Base-by-base conservation (phyloP, 2,329 filamentous ascomycete species). In the Penicillium sp. region DNA sequence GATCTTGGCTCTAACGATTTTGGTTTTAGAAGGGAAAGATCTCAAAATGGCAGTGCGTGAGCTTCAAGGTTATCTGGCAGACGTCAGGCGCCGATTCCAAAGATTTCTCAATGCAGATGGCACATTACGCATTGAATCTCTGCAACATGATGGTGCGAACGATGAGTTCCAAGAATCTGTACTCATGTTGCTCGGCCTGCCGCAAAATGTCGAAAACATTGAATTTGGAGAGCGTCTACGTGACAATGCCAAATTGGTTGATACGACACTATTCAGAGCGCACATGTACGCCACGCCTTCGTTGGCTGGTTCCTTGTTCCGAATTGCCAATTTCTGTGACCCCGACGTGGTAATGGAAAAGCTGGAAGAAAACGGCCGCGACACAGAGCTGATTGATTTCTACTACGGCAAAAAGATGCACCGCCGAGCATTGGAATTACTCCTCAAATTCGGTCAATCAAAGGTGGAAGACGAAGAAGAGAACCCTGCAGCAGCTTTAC, bases 301-400 rank as follows among this genome's bases (percentile, higher is more conserved):
- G 5, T 79, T 99, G 11, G 91, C 91, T 3, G 89, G 90, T 1
- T 90, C 92, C 0, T 81, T 99, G 0, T 97, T 99, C 76, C 91
- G 94, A 23, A 90, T 97, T 52, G 88, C 92, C 68, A 99, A 99
- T 71, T 97, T 97, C 69, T 97, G 94, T 71, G 93, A 99, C 65
- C 93, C 94, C 0, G 88, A 90, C 28, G 94, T 97, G 2, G 93
- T 99, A 21, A 94, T 96, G 68, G 90, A 96, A 71, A 91, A 91
- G 65, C 78, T 99, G 4, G 85, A 96, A 59, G 90, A 96, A 69
- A 90, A 87, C 42, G 89, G 89, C 57, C 85, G 92, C 30, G 97
- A 96, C 72, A 93, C 88, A 52, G 93, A 97, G 74, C 79, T 99
- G 1, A 91, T 99, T n/a, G 93, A 97, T 71, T 99, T 99, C 69